Percentiles rank a stretch among this genome's conserved stretches.
These are phyloP conservation scores for Cytidiella melzeri DNA, from an alignment of 768 basidiomycete species.

Conservation along the genomic window DNA sequence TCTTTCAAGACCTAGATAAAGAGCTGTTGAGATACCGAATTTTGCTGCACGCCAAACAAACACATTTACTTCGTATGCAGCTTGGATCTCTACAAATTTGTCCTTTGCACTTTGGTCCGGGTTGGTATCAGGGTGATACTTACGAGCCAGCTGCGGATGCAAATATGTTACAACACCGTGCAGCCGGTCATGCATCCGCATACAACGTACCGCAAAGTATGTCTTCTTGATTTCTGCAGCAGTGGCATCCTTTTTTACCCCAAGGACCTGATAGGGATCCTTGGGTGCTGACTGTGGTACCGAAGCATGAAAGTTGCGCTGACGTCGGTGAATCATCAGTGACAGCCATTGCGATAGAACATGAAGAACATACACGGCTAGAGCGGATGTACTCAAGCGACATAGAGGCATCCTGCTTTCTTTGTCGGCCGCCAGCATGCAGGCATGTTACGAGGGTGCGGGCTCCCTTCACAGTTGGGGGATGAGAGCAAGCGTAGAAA, in stretches of 20 bases:
- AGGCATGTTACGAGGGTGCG: constrained; percentile 37
- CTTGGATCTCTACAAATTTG: constrained; percentile 90
- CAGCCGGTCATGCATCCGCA: neutral
- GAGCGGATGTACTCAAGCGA: too few relatives aligned
- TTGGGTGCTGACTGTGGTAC: constrained; percentile 47
- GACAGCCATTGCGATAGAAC: neutral
- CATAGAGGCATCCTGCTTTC: neutral
- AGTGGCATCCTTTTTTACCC: constrained; percentile 78
- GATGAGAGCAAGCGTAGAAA: constrained; percentile 50
- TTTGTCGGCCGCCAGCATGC: constrained; percentile 18
- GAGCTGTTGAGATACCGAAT: neutral
- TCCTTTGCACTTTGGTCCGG: constrained; percentile 86
- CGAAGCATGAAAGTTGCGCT: constrained; percentile 79
- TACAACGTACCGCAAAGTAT: constrained; percentile 79
- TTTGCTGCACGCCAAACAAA: constrained; percentile 1
- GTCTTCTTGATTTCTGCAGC: constrained; percentile 92
- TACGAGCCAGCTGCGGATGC: constrained; percentile 79
- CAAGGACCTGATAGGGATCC: constrained; percentile 89
- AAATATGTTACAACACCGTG: constrained; percentile 14
- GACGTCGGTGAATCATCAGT: too few relatives aligned
- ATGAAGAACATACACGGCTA: constrained; percentile 3
- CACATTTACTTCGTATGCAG: constrained; percentile 85
- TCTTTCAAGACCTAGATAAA: constrained; percentile 77
- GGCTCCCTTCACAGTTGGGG: constrained; percentile 22
- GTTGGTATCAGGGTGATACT: constrained; percentile 97